phyloP scores from a whole-genome alignment of 495 filamentous ascomycete genomes.

The Baudoinia panamericana region DNA sequence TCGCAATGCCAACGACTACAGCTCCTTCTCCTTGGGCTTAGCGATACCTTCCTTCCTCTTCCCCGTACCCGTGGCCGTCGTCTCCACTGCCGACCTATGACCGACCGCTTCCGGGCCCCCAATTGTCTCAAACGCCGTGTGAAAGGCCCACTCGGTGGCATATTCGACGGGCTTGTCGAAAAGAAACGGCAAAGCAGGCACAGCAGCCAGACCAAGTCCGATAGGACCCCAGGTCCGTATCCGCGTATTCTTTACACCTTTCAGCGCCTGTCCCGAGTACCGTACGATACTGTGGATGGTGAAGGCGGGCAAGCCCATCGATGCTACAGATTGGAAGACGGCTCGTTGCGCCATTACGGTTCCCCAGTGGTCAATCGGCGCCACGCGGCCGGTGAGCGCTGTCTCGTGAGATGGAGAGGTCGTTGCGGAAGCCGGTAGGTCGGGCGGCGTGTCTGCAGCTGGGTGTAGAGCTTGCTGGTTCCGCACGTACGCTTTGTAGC shows the following conservation, averaged over 20 bases:
- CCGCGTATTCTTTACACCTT: constrained; percentile 57
- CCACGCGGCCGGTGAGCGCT: constrained; percentile 34
- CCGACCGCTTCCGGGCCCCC: constrained; percentile 52
- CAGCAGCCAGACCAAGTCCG: constrained; percentile 73
- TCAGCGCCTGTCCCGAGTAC: constrained; percentile 73
- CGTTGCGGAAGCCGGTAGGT: background rate
- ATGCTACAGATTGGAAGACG: constrained; percentile 78
- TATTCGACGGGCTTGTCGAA: constrained; percentile 92
- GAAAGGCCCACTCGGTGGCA: constrained; percentile 79
- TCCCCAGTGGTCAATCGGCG: constrained; percentile 77
- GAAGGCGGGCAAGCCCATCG: constrained; percentile 88
- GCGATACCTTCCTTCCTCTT: constrained; percentile 30
- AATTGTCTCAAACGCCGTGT: constrained; percentile 56
- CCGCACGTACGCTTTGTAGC: constrained; percentile 82
- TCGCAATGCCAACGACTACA: constrained; percentile 19
- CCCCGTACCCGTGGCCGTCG: constrained; percentile 24
- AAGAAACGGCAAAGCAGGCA: constrained; percentile 75
- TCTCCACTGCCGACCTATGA: constrained; percentile 35
- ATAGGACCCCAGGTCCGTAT: constrained; percentile 80
- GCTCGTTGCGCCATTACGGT: constrained; percentile 83
- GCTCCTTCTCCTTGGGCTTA: constrained; percentile 41
- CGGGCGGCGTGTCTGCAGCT: constrained; percentile 9
- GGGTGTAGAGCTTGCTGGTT: constrained; percentile 54
- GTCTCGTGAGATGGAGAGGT: background rate
- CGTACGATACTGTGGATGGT: constrained; percentile 87